These are phyloP conservation scores for Mycena venus DNA, from an alignment of 768 basidiomycete species.

Conservation along the genomic window DNA sequence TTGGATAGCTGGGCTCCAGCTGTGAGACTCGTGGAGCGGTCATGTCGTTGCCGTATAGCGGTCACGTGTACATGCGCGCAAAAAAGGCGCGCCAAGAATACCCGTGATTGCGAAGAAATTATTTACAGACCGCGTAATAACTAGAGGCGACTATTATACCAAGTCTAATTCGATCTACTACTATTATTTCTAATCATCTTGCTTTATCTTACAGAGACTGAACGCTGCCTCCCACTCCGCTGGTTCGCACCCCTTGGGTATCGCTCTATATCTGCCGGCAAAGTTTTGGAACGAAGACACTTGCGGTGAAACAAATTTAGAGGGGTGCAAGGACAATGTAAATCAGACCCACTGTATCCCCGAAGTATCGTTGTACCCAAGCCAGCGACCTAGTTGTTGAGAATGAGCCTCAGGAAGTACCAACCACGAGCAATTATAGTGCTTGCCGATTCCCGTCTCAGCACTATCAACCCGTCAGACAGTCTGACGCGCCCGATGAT, in stretches of 20 bases:
- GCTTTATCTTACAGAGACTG: constrained; percentile 55
- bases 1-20: not conserved
- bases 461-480: constrained; percentile 69
- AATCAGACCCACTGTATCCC: constrained; percentile 58
- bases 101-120: not conserved
- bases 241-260: constrained; percentile 47
- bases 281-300: constrained; percentile 66
- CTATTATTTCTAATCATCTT: constrained; percentile 15
- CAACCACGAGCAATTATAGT: not conserved
- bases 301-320: constrained; percentile 32
- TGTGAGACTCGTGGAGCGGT: not conserved
- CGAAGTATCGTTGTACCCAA: constrained; percentile 57
- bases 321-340: not conserved
- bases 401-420: not conserved
- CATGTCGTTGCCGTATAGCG: not conserved
- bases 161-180: not conserved
- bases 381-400: constrained; percentile 38
- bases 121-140: too few species aligned
- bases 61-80: not conserved
- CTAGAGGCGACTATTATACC: not conserved
- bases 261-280: constrained; percentile 60
- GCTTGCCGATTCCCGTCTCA: constrained; percentile 67
- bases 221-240: constrained; percentile 67
- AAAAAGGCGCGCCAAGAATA: not conserved
- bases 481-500: constrained; percentile 71